Evolutionary conservation across 495 filamentous ascomycete genomes (phyloP).

Genomic region (Pyronema omphalodes): DNA sequence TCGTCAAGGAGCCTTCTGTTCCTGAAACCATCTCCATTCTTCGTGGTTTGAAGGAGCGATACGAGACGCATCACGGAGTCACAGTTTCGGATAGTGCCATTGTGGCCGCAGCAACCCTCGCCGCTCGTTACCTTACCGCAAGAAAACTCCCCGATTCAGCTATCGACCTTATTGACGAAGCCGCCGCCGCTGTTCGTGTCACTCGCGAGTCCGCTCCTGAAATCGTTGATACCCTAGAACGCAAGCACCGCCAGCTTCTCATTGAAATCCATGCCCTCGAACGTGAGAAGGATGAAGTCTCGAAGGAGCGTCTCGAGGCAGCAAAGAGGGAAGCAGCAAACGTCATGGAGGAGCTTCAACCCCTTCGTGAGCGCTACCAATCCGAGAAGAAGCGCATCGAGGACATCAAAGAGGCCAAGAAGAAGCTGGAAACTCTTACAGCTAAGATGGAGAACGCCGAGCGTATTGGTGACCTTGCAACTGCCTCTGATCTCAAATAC

Average conservation of each 20-base stretch:
- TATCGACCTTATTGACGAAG: slow-evolving; percentile 90
- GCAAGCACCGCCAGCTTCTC: slow-evolving; percentile 68
- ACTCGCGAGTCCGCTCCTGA: slow-evolving; percentile 92
- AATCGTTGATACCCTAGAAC: slow-evolving; percentile 77
- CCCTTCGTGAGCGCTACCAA: slow-evolving; percentile 88
- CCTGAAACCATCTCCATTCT: slow-evolving; percentile 90
- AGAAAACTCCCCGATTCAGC: slow-evolving; percentile 88
- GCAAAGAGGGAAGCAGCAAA: slow-evolving; percentile 85
- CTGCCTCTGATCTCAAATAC: slow-evolving; percentile 83
- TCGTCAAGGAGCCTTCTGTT: slow-evolving; percentile 81
- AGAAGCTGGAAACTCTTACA: slow-evolving; percentile 73
- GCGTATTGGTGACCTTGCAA: slow-evolving; percentile 58
- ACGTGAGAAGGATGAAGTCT: slow-evolving; percentile 87
- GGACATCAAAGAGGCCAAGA: slow-evolving; percentile 87
- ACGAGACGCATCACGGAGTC: slow-evolving; percentile 95
- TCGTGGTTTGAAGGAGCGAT: slow-evolving; percentile 88
- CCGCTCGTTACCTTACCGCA: slow-evolving; percentile 75
- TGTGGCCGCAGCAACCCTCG: slow-evolving; percentile 72
- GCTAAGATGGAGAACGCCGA: slow-evolving; percentile 86
- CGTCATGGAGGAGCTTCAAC: slow-evolving; percentile 73
- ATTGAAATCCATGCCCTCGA: slow-evolving; percentile 92
- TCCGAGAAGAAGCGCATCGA: slow-evolving; percentile 71
- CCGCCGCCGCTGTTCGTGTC: slow-evolving; percentile 82
- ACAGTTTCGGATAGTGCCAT: slow-evolving; percentile 86
- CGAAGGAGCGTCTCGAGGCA: slow-evolving; percentile 55